These are phyloP conservation scores for Acacia acuminata DNA, from an alignment of 306 rosid species.

Conservation along the genomic window DNA sequence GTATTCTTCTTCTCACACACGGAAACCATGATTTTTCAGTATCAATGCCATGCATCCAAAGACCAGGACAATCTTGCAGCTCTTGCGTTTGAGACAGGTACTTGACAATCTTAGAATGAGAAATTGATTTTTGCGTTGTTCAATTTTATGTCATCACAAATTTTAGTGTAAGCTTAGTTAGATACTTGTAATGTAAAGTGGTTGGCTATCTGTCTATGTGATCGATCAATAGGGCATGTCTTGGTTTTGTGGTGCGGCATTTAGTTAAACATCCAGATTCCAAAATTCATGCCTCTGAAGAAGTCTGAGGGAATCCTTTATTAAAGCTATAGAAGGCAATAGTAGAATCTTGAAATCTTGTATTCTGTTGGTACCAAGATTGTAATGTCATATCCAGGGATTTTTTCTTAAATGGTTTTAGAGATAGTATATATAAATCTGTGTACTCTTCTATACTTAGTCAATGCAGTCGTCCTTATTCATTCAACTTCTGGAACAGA, in stretches of 20 bases:
- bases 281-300: not conserved
- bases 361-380: not conserved
- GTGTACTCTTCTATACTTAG: not conserved
- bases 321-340: not conserved
- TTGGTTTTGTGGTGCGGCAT: not conserved
- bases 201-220: not conserved
- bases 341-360: not conserved
- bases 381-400: not conserved
- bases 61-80: constrained; percentile 75
- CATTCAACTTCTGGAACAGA: constrained; percentile 39
- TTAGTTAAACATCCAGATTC: not conserved
- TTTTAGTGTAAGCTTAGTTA: not conserved
- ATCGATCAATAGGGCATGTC: not conserved
- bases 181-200: not conserved
- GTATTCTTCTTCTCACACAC: not conserved
- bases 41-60: constrained; percentile 90
- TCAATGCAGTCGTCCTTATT: not conserved
- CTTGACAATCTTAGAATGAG: not conserved
- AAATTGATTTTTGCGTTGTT: not conserved
- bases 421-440: not conserved
- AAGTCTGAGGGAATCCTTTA: not conserved
- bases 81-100: constrained; percentile 90
- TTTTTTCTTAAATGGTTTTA: not conserved
- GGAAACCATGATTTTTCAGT: constrained; percentile 42
- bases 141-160: not conserved